Evolutionary conservation across 441 rosid species (phyloP).

Genomic region (Erysimum pusillum): DNA sequence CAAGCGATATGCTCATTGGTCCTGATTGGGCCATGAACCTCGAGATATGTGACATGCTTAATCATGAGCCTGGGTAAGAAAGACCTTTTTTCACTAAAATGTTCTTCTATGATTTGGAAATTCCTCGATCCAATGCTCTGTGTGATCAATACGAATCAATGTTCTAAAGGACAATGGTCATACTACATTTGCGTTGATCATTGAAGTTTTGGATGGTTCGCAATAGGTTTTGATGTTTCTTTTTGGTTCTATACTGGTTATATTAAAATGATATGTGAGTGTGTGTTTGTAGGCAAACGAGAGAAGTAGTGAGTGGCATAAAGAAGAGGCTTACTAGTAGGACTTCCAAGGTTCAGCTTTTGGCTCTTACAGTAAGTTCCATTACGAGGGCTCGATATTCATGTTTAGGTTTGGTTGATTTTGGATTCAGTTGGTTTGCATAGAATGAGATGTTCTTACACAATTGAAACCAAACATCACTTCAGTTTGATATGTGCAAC

Average conservation of each 20-base stretch:
- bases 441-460: neutral
- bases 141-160: slow-evolving; percentile 5
- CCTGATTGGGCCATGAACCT: slow-evolving; percentile 99
- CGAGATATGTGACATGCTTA: slow-evolving; percentile 98
- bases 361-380: slow-evolving; percentile 86
- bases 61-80: slow-evolving; percentile 91
- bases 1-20: slow-evolving; percentile 98
- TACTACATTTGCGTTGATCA: slow-evolving; percentile 5
- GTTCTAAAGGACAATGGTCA: neutral
- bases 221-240: slow-evolving; percentile 32
- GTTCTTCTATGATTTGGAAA: slow-evolving; percentile 2
- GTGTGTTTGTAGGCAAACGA: slow-evolving; percentile 77
- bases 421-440: neutral
- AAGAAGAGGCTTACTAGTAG: slow-evolving; percentile 88
- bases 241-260: neutral
- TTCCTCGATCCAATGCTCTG: slow-evolving; percentile 4
- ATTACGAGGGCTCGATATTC: neutral
- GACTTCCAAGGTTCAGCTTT: slow-evolving; percentile 94
- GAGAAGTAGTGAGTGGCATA: slow-evolving; percentile 94
- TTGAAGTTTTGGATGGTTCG: slow-evolving; percentile 15
- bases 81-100: slow-evolving; percentile 6
- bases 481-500: neutral
- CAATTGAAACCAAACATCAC: neutral
- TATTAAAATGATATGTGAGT: neutral
- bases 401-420: neutral